Percentiles rank a stretch among this genome's conserved stretches.
Evolutionary conservation across 129 eudicot genomes (phyloP).

Genomic region (Arctium lappa): DNA sequence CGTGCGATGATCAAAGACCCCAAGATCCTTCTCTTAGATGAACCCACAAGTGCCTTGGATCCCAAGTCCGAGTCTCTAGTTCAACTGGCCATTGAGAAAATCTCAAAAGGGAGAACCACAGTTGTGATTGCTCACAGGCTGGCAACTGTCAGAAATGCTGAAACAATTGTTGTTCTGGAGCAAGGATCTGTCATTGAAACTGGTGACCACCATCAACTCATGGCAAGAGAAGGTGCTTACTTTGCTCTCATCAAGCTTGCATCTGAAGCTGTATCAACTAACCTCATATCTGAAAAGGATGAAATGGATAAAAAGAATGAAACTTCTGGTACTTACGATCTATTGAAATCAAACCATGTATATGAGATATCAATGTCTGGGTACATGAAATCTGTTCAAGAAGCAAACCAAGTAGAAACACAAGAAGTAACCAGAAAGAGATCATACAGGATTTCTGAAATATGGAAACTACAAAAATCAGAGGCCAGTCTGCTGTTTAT

Average conservation of each 20-base stretch:
- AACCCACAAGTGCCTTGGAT: constrained; percentile 85
- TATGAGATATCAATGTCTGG: constrained; percentile 45
- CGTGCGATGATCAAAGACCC: constrained; percentile 89
- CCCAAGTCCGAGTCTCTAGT: constrained; percentile 67
- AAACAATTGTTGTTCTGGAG: constrained; percentile 61
- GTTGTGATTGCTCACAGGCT: constrained; percentile 82
- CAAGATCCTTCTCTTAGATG: constrained; percentile 75
- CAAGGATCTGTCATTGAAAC: constrained; percentile 66
- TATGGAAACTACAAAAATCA: constrained; percentile 66
- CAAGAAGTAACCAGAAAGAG: constrained; percentile 15
- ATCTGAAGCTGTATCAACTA: constrained; percentile 47
- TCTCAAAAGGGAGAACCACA: constrained; percentile 73
- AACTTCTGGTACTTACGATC: constrained; percentile 27
- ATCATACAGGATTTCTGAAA: constrained; percentile 38
- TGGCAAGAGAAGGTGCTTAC: constrained; percentile 68
- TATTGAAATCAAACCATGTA: constrained; percentile 33
- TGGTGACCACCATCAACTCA: constrained; percentile 70
- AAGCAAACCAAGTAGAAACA: constrained; percentile 31
- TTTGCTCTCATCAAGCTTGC: constrained; percentile 64
- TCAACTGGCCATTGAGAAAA: constrained; percentile 74
- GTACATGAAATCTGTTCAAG: constrained; percentile 46
- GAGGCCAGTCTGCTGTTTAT: constrained; percentile 41
- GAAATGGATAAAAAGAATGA: constrained; percentile 20
- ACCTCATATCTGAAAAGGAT: constrained; percentile 17
- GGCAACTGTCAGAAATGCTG: constrained; percentile 72